Evolutionary conservation across 2,329 filamentous ascomycete genomes (phyloP).

Genomic region (Pseudogymnoascus sp.): DNA sequence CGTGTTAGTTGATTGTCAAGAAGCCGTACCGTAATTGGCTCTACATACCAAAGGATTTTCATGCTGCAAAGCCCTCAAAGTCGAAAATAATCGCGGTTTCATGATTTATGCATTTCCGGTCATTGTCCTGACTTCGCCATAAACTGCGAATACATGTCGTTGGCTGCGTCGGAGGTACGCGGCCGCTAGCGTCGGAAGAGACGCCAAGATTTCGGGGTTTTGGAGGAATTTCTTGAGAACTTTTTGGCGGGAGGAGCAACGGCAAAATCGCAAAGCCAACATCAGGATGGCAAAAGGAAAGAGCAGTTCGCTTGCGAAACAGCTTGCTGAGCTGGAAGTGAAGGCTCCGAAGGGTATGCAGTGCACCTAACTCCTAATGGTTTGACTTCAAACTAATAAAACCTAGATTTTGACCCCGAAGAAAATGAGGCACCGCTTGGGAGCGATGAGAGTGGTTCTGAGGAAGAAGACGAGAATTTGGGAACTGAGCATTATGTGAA

Average conservation of each 20-base stretch:
- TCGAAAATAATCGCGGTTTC: constrained; percentile 44
- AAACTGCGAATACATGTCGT: neutral
- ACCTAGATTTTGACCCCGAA: constrained; percentile 33
- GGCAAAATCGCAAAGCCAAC: neutral
- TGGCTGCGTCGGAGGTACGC: constrained; percentile 14
- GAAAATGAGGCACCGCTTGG: constrained; percentile 21
- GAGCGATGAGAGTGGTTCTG: constrained; percentile 35
- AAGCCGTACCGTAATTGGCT: neutral
- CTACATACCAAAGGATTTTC: constrained; percentile 73
- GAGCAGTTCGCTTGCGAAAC: constrained; percentile 41
- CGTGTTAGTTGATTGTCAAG: neutral
- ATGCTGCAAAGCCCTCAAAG: constrained; percentile 50
- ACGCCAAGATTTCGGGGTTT: constrained; percentile 1
- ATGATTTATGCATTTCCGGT: constrained; percentile 16
- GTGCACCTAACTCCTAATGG: neutral
- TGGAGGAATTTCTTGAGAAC: constrained; percentile 10
- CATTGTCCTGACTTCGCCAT: neutral
- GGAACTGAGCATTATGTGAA: constrained; percentile 81
- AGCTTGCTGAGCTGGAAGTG: constrained; percentile 53
- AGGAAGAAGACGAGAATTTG: constrained; percentile 44
- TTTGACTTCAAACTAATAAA: constrained; percentile 3
- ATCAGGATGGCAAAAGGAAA: constrained; percentile 42
- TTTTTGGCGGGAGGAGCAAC: constrained; percentile 3
- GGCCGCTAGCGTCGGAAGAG: constrained; percentile 13
- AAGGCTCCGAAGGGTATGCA: constrained; percentile 47